A percentile compares a stretch with the other conserved stretches of the same genome.
Evolutionary conservation across 805 yeast genomes (phyloP).

Genomic region (Brettanomyces sp.): DNA sequence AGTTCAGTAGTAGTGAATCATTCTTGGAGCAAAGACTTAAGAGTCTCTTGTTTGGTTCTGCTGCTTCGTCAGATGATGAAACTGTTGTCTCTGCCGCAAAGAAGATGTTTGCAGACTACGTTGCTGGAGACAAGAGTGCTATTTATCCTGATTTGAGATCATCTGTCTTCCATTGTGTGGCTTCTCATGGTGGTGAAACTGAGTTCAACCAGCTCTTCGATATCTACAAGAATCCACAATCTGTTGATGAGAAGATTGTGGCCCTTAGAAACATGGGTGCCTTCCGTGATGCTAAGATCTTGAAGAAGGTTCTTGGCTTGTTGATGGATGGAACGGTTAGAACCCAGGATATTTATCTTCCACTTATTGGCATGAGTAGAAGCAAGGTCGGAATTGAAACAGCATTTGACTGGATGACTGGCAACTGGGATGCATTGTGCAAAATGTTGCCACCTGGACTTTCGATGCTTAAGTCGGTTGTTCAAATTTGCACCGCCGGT

Average conservation of each 20-base stretch:
- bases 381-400: constrained; percentile 58
- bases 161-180: constrained; percentile 35
- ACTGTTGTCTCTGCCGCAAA: constrained; percentile 24
- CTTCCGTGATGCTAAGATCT: constrained; percentile 28
- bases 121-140: constrained; percentile 20
- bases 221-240: constrained; percentile 41
- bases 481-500: constrained; percentile 43
- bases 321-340: constrained; percentile 65
- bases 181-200: constrained; percentile 28
- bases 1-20: constrained; percentile 70
- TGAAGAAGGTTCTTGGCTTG: constrained; percentile 29
- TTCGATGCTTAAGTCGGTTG: constrained; percentile 70
- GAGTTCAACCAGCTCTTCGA: constrained; percentile 32
- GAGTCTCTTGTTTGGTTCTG: constrained; percentile 33
- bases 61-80: constrained; percentile 32
- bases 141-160: constrained; percentile 38
- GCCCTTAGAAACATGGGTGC: constrained; percentile 48
- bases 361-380: constrained; percentile 63
- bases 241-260: constrained; percentile 49
- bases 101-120: constrained; percentile 20
- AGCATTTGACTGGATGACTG: constrained; percentile 61
- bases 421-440: constrained; percentile 62
- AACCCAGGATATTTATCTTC: constrained; percentile 39
- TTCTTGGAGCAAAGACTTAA: constrained; percentile 29
- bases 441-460: constrained; percentile 72